A percentile compares a stretch with the other conserved stretches of the same genome.
Evolutionary conservation across 805 yeast species (phyloP).

Genomic region (Ogataea henricii): DNA sequence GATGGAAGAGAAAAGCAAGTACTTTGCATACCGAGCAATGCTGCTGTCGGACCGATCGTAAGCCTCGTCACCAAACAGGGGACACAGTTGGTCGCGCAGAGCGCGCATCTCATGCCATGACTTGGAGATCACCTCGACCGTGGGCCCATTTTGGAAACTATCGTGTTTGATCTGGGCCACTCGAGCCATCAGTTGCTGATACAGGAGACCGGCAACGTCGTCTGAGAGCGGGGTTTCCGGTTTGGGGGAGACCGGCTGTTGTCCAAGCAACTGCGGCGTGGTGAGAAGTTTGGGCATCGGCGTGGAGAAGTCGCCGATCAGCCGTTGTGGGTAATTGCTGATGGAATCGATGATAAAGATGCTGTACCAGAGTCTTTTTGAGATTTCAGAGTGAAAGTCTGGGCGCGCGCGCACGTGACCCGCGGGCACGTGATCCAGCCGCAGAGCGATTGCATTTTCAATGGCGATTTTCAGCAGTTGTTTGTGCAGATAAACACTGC

Average conservation of each 20-base stretch:
- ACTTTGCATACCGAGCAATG: slow-evolving; percentile 24
- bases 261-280: slow-evolving; percentile 16
- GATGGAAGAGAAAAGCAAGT: slow-evolving; percentile 26
- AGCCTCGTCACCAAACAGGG: slow-evolving; percentile 11
- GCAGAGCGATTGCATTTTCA: slow-evolving; percentile 22
- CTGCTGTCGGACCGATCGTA: slow-evolving; percentile 7
- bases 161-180: slow-evolving; percentile 26
- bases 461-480: slow-evolving; percentile 22
- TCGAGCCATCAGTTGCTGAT: slow-evolving; percentile 24
- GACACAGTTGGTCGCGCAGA: slow-evolving; percentile 14
- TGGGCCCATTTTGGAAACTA: slow-evolving; percentile 15
- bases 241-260: neutral
- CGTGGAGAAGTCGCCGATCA: slow-evolving; percentile 21
- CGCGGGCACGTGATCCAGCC: slow-evolving; percentile 13
- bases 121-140: slow-evolving; percentile 7
- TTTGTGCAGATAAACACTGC: slow-evolving; percentile 26
- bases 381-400: slow-evolving; percentile 22
- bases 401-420: slow-evolving; percentile 1
- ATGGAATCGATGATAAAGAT: slow-evolving; percentile 28
- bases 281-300: slow-evolving; percentile 25
- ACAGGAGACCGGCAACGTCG: slow-evolving; percentile 25
- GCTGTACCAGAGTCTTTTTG: slow-evolving; percentile 29
- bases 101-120: slow-evolving; percentile 20
- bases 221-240: slow-evolving; percentile 16
- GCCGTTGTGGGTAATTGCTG: slow-evolving; percentile 27